A percentile compares a stretch with the other conserved stretches of the same genome.
phyloP scores from a whole-genome alignment of 441 rosid species.

The Pelargonium myrrhifolium region DNA sequence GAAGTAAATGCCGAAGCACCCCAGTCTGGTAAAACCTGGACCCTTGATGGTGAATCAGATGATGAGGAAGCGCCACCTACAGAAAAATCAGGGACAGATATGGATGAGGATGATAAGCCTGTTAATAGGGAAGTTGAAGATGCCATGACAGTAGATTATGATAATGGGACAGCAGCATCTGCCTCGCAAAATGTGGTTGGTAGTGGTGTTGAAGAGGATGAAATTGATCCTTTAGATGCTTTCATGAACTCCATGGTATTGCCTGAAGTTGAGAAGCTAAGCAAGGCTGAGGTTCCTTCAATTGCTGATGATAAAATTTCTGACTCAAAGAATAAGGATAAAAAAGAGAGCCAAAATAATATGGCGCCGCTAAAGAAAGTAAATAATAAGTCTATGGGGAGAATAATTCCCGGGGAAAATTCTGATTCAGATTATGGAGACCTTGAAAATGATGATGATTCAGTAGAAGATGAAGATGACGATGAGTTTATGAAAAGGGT shows the following conservation, averaged over 20 bases:
- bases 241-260: conserved; percentile 71
- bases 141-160: conserved; percentile 40
- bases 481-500: conserved; percentile 96
- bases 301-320: conserved; percentile 22
- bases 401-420: conserved; percentile 85
- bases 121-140: conserved; percentile 39
- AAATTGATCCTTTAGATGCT: conserved; percentile 85
- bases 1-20: conserved; percentile 38
- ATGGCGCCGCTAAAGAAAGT: conserved; percentile 40
- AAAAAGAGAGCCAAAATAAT: conserved; percentile 27
- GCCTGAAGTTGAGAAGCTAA: conserved; percentile 83
- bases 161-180: conserved; percentile 26
- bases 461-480: conserved; percentile 76
- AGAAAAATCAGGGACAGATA: conserved; percentile 38
- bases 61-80: conserved; percentile 62
- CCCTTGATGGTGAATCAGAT: conserved; percentile 80
- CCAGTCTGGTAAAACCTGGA: conserved; percentile 75
- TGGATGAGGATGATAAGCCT: conserved; percentile 39
- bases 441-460: conserved; percentile 47
- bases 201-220: conserved; percentile 49
- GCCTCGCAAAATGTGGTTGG: conserved; percentile 31
- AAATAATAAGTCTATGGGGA: conserved; percentile 55
- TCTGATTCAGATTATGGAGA: conserved; percentile 77
- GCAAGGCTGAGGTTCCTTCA: conserved; percentile 29
- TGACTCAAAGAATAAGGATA: conserved; percentile 27